Base-by-base conservation (phyloP, 805 yeast genomes). In the Wickerhamiella occidentalis region DNA sequence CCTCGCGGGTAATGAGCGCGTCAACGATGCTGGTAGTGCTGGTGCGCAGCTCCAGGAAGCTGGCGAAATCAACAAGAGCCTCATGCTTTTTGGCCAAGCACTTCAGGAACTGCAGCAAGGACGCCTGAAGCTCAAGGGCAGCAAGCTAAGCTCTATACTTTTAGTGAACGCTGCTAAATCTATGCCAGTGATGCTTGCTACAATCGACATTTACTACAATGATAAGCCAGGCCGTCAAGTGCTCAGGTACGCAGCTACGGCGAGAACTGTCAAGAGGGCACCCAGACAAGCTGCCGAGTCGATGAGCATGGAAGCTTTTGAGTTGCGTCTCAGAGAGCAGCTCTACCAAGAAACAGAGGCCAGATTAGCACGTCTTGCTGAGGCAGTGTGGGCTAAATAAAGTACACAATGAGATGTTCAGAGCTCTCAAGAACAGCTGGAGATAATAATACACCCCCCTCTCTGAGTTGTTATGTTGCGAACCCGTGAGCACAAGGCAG, bases 1-100 rank as follows among this genome's bases (percentile, higher is more conserved):
- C 54, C 56, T 77, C 17, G 78, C 79, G 1, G 78, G 79, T 1
- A 66, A 76, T 7, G 79, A 76, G 58, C 65, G 78, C 55, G 65
- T 73, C 8, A 73, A 71, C 51, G 53, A 63, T 11, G 71, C 78
- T 1, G 66, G 66, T 48, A 71, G 77, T 0, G 62, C 63, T 8
- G 77, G 77, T 3, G 57, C 63, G n/a, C 66, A 70, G 19, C 62
- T 73, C 41, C 66, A 62, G 43, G 79, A 76, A 52, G 73, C 76
- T 15, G 68, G 73, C 45, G 67, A 70, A 46, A 73, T 75, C 17
- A 75, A 76, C 55, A 68, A 68, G 38, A 71, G 77, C 8, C 60
- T 75, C 47, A 69, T 76, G 52, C 73, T 74, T 51, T 60, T 77
- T 8, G 78, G 79, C 6, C 68, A 75, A 48, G 69, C 76, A 42